Conservation (phyloP, 805 yeast species). For the Pichia membranifaciens region DNA sequence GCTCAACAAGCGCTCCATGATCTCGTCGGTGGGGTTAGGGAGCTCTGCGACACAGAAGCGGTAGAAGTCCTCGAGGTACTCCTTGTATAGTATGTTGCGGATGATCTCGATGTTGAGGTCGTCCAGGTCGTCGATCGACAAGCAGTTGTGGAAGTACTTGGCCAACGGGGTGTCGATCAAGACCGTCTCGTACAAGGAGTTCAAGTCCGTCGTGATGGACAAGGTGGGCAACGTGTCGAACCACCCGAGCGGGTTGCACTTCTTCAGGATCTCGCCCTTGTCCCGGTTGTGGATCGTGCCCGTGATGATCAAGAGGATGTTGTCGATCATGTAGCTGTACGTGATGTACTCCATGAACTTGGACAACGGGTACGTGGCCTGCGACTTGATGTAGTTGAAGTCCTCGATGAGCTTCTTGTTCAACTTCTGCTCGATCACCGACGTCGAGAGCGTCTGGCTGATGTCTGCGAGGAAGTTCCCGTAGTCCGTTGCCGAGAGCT, state of each 20-base stretch:
- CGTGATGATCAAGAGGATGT: constrained; percentile 90
- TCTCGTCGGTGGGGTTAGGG: constrained; percentile 70
- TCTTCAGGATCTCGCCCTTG: constrained; percentile 74
- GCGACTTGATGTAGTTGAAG: constrained; percentile 78
- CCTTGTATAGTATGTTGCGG: constrained; percentile 86
- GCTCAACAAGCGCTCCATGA: constrained; percentile 69
- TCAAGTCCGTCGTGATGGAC: constrained; percentile 90
- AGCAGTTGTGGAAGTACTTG: constrained; percentile 87
- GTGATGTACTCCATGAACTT: constrained; percentile 88
- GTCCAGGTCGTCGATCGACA: constrained; percentile 82
- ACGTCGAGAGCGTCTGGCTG: constrained; percentile 77
- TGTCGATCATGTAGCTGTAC: constrained; percentile 97
- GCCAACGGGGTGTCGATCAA: constrained; percentile 96
- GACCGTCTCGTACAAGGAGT: constrained; percentile 87
- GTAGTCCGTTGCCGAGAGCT: constrained; percentile 92
- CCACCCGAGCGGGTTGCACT: constrained; percentile 98
- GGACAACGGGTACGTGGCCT: constrained; percentile 73
- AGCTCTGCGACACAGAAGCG: constrained; percentile 56
- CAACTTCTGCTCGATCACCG: constrained; percentile 77
- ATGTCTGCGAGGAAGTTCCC: constrained; percentile 83
- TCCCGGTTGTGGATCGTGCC: constrained; percentile 97
- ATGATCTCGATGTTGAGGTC: constrained; percentile 94
- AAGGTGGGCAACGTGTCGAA: constrained; percentile 95
- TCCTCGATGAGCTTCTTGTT: constrained; percentile 71
- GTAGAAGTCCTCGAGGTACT: constrained; percentile 84